These are phyloP conservation scores for Verticillium dahliae DNA, from an alignment of 2,329 filamentous ascomycete genomes.

Conservation along the genomic window DNA sequence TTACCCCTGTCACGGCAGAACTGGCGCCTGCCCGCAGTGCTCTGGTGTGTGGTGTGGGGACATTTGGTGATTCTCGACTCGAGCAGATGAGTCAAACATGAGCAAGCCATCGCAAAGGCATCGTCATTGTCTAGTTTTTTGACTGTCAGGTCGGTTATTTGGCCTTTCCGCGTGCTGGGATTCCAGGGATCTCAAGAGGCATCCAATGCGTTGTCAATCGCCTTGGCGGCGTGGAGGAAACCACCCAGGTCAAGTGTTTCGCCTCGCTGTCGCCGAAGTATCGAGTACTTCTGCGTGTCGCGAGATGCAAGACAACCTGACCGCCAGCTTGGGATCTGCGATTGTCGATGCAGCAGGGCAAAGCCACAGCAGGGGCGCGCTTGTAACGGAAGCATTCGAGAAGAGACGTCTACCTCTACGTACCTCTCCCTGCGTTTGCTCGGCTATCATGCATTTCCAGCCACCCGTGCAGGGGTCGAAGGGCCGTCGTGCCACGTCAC, in stretches of 20 bases:
- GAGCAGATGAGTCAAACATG: not conserved
- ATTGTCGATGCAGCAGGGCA: not conserved
- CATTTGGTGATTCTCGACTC: too few relatives aligned
- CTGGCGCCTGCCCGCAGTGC: not conserved
- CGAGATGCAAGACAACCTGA: not conserved
- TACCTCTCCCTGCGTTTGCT: not conserved
- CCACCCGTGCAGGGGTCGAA: not conserved
- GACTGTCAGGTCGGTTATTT: not conserved
- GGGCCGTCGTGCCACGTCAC: slow-evolving; percentile 11
- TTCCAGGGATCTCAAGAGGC: not conserved
- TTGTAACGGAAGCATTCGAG: not conserved
- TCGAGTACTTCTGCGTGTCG: not conserved
- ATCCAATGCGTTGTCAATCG: not conserved
- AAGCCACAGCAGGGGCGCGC: not conserved
- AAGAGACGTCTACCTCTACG: not conserved
- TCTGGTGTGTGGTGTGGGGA: not conserved
- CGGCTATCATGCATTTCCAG: not conserved
- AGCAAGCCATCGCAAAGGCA: too few relatives aligned
- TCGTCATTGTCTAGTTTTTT: not conserved
- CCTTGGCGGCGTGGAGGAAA: not conserved
- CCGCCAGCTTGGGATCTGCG: not conserved
- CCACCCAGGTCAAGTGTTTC: not conserved
- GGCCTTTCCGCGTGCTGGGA: not conserved
- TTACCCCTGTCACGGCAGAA: not conserved
- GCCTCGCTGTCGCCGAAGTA: not conserved